Evolutionary conservation across 2,329 filamentous ascomycete species (phyloP), one percentile per base, ranked within the genome.

Genomic region (Colletotrichum sp.): DNA sequence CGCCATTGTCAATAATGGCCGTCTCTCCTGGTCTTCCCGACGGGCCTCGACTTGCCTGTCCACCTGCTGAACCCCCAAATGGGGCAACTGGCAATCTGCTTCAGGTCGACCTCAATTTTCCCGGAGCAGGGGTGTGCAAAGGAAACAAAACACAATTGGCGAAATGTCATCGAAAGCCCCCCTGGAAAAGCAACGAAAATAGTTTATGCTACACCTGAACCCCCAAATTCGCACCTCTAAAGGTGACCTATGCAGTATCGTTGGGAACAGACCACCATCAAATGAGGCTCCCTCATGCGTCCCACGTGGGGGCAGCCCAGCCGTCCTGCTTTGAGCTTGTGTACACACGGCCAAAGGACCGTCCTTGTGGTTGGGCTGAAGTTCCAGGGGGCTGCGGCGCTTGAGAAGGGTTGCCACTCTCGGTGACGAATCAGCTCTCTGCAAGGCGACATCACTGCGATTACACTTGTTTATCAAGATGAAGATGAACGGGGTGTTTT

Each of bases 211-310:
- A 34, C 55, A 34, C 25, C 36, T 30, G 55, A 60, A 60, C 64
- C 19, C 36, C 39, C 39, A 48, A 68, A 39, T 64, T 36, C 71
- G 39, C 32, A 70, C 63, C n/a, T 63, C 39, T 22, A 19, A n/a
- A 65, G 59, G 44, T 44, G 66, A 63, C 32, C 52, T 73, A 30
- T 15, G 39, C 39, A 48, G 39, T 22, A 7, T 52, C n/a, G 27
- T 32, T 48, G 39, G 8, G 57, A 67, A 72, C 72, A 72, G 72
- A 57, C 72, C 72, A 72, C 61, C 61, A 68, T 75, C 72, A 72
- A 72, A 72, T 75, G 69, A 72, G 69, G 72, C 72, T 75, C 68
- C 32, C 72, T 19, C 39, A 44, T 72, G 61, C 63, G 72, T 75
- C 68, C 72, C 72, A 75, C 72, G 72, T 75, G 72, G 72, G 68